phyloP scores from a whole-genome alignment of 805 yeast genomes.

The Cyberlindnera veronae region DNA sequence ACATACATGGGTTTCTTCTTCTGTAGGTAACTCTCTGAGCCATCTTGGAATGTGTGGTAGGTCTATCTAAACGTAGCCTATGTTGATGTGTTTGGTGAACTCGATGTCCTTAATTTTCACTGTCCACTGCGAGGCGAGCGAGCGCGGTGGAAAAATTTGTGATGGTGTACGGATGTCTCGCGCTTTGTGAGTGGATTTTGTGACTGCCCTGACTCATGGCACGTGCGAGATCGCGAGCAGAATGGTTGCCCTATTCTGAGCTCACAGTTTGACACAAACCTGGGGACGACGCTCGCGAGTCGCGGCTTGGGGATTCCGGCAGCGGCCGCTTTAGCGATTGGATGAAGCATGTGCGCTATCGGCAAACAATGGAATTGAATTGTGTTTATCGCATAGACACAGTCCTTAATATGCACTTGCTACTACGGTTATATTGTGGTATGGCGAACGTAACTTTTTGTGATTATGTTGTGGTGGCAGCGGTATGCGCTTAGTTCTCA shows the following conservation, averaged over 20 bases:
- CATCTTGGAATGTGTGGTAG: constrained; percentile 66
- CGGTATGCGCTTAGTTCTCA: constrained; percentile 42
- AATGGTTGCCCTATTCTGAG: constrained; percentile 4
- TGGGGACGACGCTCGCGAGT: no score
- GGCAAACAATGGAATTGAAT: no score
- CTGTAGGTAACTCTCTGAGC: constrained; percentile 99
- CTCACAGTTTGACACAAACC: no score
- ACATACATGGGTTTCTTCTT: constrained; percentile 86
- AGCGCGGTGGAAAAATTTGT: constrained; percentile 6
- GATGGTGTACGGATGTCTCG: constrained; percentile 12
- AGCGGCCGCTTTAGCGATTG: no score
- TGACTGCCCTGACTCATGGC: constrained; percentile 10
- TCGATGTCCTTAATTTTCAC: constrained; percentile 20
- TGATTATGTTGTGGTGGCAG: not conserved
- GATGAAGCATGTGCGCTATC: no score
- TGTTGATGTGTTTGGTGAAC: constrained; percentile 1
- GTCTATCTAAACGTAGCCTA: not conserved
- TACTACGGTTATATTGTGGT: no score
- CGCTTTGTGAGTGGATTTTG: not conserved
- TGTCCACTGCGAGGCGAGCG: constrained; percentile 7
- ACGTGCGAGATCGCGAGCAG: constrained; percentile 6
- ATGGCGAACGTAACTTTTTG: no score
- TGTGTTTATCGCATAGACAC: no score
- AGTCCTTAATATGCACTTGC: no score
- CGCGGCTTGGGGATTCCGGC: no score